Evolutionary conservation across 148 eudicot genomes (phyloP), one percentile per base, ranked within the genome.

Genomic region (Rhododendron molle): DNA sequence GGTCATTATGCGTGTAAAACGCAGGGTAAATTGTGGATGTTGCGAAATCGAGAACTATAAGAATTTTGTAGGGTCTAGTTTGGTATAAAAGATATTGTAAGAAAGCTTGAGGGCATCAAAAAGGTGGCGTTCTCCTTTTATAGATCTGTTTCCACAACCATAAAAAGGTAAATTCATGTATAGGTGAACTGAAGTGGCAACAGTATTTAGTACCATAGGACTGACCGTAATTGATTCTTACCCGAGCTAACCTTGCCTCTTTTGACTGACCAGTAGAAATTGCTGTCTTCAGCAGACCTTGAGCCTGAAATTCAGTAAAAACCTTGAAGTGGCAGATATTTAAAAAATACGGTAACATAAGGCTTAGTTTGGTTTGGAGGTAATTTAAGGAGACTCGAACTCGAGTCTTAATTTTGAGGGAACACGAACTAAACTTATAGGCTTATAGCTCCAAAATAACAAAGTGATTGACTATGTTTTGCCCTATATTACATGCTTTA

Each of bases 211-310:
- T 67, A 36, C 76, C 14, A 43, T 2, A 7, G 52, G 56, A 77
- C 82, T 65, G 8, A 62, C 72, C 20, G 72, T n/a, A 9, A 44
- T 83, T 15, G 67, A 85, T 76, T 72, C 93, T 92, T 93, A 97
- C 99, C 94, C 99, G 94, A 85, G 99, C 98, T 91, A 97, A 88
- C 90, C 99, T 94, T 86, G 99, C 99, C 90, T 97, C 99, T 90
- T 97, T 97, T 60, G 99, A 93, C 87, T 93, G 94, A 88, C 99
- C 99, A 74, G 95, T 89, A 73, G 96, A 87, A 77, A 82, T 90
- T 85, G 99, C 91, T 90, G 91, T 92, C 88, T 93, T 92, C 83
- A 97, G 98, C 80, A 97, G 88, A 86, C 99, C 98, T 89, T 97
- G 98, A 86, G 99, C 99, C 99, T 97, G 92, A 82, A 88, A 86